Evolutionary conservation across 116 monocot genomes (phyloP).

Genomic region (Cymodocea nodosa): DNA sequence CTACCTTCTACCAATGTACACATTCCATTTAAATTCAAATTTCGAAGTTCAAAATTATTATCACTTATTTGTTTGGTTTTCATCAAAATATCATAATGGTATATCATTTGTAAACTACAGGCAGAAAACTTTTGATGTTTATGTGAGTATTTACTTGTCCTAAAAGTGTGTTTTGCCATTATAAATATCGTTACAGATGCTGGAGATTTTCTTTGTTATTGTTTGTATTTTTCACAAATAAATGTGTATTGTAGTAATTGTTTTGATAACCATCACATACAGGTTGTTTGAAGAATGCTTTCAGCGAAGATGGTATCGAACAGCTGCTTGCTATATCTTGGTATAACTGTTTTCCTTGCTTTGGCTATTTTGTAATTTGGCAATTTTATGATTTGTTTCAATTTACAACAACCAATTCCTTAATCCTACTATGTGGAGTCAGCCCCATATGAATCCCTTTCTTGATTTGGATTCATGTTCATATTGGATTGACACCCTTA

Average conservation of each 20-base stretch:
- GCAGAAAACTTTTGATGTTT: too few species aligned
- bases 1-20: too few species aligned
- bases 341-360: conserved; percentile 19
- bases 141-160: too few species aligned
- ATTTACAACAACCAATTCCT: too few species aligned
- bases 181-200: not conserved
- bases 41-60: too few species aligned
- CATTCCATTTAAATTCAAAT: too few species aligned
- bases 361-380: not conserved
- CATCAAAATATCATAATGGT: too few species aligned
- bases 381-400: not conserved
- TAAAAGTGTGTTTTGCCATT: too few species aligned
- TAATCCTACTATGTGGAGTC: too few species aligned
- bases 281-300: conserved; percentile 99
- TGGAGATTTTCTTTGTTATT: not conserved
- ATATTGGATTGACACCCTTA: not conserved
- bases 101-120: too few species aligned
- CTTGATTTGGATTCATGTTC: not conserved
- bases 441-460: not conserved
- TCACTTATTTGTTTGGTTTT: too few species aligned
- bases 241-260: not conserved
- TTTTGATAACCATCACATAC: conserved; percentile 6
- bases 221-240: not conserved
- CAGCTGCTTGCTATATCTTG: conserved; percentile 99
- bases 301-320: conserved; percentile 95